A percentile compares a stretch with the other conserved stretches of the same genome.
Evolutionary conservation across 1,284 basidiomycete genomes (phyloP).

Genomic region (Pyrrhoderma lamaoense): DNA sequence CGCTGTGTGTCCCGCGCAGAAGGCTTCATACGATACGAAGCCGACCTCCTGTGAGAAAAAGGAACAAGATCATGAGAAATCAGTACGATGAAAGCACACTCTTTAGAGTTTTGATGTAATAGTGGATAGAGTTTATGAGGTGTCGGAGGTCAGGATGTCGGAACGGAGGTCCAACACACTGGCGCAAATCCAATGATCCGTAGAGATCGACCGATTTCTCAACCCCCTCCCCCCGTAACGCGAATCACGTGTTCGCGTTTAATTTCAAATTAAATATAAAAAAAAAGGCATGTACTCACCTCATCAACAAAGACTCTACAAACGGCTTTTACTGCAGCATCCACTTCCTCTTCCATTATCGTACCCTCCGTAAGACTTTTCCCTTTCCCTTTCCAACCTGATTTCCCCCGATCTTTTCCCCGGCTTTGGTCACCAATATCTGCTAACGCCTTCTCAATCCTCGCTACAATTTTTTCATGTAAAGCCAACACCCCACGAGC

Average conservation of each 20-base stretch:
- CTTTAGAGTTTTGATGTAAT: no score
- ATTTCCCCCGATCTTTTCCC: not conserved
- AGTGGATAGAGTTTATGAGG: no score
- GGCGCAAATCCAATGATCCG: no score
- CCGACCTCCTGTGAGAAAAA: constrained; percentile 49
- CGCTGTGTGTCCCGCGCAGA: constrained; percentile 78
- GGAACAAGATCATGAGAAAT: not conserved
- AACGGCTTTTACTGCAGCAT: constrained; percentile 13
- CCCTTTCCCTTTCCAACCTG: not conserved
- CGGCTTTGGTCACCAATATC: not conserved
- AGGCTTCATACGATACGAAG: constrained; percentile 74
- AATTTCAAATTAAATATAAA: not conserved
- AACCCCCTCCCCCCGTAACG: no score
- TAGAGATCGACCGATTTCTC: no score
- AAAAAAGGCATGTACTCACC: constrained; percentile 6
- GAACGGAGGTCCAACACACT: no score
- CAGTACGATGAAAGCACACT: not conserved
- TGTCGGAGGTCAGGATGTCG: no score
- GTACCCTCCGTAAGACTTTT: not conserved
- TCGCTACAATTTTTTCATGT: constrained; percentile 8
- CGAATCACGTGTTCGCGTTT: not conserved
- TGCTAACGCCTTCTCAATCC: constrained; percentile 6
- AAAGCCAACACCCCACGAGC: constrained; percentile 8
- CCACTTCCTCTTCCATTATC: constrained; percentile 7
- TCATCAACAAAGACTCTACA: constrained; percentile 12